phyloP scores from a whole-genome alignment of 306 rosid species.

The Fagus crenata region DNA sequence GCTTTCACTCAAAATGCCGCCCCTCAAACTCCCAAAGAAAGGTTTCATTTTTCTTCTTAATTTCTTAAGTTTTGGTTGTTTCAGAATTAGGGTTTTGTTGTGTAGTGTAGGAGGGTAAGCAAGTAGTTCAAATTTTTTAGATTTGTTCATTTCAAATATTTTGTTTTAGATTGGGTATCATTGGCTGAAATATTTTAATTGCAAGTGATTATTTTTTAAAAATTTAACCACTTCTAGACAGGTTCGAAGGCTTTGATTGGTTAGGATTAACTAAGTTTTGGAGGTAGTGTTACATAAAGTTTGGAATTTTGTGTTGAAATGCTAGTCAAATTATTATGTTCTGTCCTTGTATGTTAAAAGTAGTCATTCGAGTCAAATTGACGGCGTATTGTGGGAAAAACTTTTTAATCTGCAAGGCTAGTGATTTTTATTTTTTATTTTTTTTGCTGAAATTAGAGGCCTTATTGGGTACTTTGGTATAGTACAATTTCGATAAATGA shows the following conservation, averaged over 20 bases:
- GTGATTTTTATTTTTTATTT: neutral
- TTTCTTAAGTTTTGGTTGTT: neutral
- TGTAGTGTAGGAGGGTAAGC: too few relatives aligned
- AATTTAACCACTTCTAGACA: neutral
- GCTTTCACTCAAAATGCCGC: conserved; percentile 34
- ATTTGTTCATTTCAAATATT: neutral
- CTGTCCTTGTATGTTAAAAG: neutral
- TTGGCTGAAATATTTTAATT: neutral
- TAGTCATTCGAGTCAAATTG: neutral
- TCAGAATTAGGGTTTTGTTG: conserved; percentile 4
- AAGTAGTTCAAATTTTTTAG: too few relatives aligned
- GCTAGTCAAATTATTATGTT: neutral
- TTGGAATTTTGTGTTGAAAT: neutral
- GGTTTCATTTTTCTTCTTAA: conserved; percentile 33
- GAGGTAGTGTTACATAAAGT: neutral
- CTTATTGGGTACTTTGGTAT: neutral
- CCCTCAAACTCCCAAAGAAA: conserved; percentile 46
- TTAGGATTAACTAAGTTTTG: neutral
- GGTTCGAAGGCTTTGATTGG: neutral
- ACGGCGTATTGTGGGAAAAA: neutral
- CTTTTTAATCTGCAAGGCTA: neutral
- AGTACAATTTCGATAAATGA: neutral
- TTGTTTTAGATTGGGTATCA: neutral
- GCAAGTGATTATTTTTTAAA: neutral
- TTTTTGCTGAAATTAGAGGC: neutral